Percentiles rank a stretch among this genome's conserved stretches.
phyloP scores from a whole-genome alignment of 129 eudicot species.

The Dittrichia graveolens region DNA sequence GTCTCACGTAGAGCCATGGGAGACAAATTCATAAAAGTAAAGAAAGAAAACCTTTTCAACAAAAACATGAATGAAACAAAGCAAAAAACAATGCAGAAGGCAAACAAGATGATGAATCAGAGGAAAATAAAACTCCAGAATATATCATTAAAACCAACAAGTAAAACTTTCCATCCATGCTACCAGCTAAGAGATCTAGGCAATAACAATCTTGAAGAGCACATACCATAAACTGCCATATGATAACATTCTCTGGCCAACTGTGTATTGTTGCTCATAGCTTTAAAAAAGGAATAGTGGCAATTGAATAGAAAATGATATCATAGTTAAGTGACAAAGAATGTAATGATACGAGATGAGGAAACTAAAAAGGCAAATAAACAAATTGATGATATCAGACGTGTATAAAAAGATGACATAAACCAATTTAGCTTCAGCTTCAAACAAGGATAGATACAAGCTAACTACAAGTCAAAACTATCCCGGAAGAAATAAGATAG shows the following conservation, averaged over 20 bases:
- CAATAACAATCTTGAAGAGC: not conserved
- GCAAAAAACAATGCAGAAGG: not conserved
- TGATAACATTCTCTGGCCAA: not conserved
- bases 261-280: not conserved
- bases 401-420: not conserved
- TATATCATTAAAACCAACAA: too few relatives aligned
- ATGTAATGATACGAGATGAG: not conserved
- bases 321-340: not conserved
- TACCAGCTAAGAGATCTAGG: slow-evolving; percentile 4
- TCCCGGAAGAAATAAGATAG: not conserved
- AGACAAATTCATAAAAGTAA: not conserved
- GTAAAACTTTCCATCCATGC: not conserved
- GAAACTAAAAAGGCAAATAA: not conserved
- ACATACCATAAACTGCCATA: not conserved
- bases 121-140: not conserved
- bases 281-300: too few relatives aligned
- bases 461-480: not conserved
- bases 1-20: not conserved
- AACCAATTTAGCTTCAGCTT: not conserved
- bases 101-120: not conserved
- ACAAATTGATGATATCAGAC: slow-evolving; percentile 5
- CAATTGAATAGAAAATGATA: too few relatives aligned
- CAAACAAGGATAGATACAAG: slow-evolving; percentile 11
- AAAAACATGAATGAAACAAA: not conserved
- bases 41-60: not conserved